A percentile compares a stretch with the other conserved stretches of the same genome.
Conservation (phyloP, 2,329 filamentous ascomycete species). For the Cercospora zeina region DNA sequence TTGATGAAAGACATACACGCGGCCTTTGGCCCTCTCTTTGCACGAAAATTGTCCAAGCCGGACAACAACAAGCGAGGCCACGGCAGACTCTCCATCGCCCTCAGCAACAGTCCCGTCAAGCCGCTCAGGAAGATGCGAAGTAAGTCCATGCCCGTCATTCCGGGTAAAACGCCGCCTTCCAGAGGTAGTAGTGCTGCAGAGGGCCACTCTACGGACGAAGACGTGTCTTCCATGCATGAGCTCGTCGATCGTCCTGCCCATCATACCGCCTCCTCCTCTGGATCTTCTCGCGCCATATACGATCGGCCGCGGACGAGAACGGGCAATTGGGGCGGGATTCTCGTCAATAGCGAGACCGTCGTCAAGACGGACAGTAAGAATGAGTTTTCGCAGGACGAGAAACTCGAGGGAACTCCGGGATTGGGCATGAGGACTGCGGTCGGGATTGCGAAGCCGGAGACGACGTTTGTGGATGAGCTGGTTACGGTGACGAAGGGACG, state of each 20-base stretch:
- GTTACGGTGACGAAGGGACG: slow-evolving; percentile 37
- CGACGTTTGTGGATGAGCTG: slow-evolving; percentile 46
- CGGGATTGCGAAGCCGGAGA: slow-evolving; percentile 43
- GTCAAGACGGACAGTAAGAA: slow-evolving; percentile 37
- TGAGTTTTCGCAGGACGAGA: slow-evolving; percentile 29
- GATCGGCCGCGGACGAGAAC: slow-evolving; percentile 6
- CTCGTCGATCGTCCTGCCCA: slow-evolving; percentile 34
- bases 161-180: slow-evolving; percentile 15
- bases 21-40: slow-evolving; percentile 48
- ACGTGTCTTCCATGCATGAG: slow-evolving; percentile 31
- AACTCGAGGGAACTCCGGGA: slow-evolving; percentile 33
- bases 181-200: slow-evolving; percentile 18
- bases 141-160: slow-evolving; percentile 4
- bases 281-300: neutral
- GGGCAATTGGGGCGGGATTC: slow-evolving; percentile 41
- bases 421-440: slow-evolving; percentile 36
- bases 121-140: slow-evolving; percentile 13
- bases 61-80: slow-evolving; percentile 12
- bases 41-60: slow-evolving; percentile 26
- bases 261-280: slow-evolving; percentile 25
- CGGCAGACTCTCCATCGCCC: slow-evolving; percentile 19
- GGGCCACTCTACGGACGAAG: slow-evolving; percentile 23
- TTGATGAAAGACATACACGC: slow-evolving; percentile 49
- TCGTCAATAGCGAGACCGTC: slow-evolving; percentile 42
- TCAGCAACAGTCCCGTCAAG: slow-evolving; percentile 15